Conservation (phyloP, 345 rosid genomes). For the Carallia pectinifolia region DNA sequence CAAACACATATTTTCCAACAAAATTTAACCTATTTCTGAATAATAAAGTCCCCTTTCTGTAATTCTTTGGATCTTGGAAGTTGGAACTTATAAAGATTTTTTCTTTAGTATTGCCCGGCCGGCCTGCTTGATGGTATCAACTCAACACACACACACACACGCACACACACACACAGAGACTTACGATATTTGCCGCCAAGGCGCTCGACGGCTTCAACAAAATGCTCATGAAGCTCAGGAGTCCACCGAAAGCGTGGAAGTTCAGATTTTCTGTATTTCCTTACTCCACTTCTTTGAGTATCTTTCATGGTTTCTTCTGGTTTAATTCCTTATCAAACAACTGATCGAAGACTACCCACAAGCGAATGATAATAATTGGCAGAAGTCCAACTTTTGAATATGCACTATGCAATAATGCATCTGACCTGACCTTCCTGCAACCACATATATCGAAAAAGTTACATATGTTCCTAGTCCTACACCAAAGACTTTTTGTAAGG, state of each 20-base stretch:
- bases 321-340: background rate
- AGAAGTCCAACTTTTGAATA: background rate
- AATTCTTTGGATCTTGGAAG: too few species aligned
- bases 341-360: background rate
- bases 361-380: background rate
- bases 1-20: too few species aligned
- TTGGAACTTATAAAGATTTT: too few species aligned
- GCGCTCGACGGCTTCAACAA: conserved; percentile 28
- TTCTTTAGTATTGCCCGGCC: too few species aligned
- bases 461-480: conserved; percentile 19
- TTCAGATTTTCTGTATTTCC: conserved; percentile 45
- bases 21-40: too few species aligned
- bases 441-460: background rate
- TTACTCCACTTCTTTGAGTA: conserved; percentile 14
- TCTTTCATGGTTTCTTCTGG: conserved; percentile 17
- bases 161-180: background rate
- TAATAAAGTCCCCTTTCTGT: too few species aligned
- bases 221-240: conserved; percentile 42
- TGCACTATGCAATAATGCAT: background rate
- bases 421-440: background rate
- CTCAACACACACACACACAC: too few species aligned
- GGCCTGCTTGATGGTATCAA: too few species aligned
- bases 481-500: conserved; percentile 27
- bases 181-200: conserved; percentile 54
- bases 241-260: conserved; percentile 49